Percentiles rank a stretch among this genome's conserved stretches.
These are phyloP conservation scores for Monosporascus ibericus DNA, from an alignment of 2,329 filamentous ascomycete species.

Conservation along the genomic window DNA sequence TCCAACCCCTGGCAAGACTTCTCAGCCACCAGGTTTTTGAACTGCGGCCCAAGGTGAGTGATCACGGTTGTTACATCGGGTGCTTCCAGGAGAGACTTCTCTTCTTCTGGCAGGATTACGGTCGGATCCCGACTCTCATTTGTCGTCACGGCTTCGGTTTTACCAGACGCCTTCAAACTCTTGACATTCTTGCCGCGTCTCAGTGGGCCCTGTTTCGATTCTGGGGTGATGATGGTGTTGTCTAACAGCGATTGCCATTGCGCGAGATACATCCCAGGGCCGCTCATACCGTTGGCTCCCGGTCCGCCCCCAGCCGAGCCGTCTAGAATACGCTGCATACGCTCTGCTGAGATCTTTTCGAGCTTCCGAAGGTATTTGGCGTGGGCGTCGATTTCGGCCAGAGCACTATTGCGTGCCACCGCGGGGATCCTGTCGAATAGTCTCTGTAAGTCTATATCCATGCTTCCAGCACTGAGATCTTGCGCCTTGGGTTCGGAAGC, in stretches of 20 bases:
- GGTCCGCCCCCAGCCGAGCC: constrained; percentile 10
- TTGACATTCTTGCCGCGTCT: constrained; percentile 49
- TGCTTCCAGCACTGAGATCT: constrained; percentile 25
- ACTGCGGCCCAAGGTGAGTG: constrained; percentile 31
- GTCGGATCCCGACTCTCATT: constrained; percentile 17
- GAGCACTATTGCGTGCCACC: constrained; percentile 38
- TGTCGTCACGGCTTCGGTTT: constrained; percentile 29
- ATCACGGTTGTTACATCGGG: constrained; percentile 39
- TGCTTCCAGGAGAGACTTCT: constrained; percentile 23
- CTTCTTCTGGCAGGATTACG: constrained; percentile 22
- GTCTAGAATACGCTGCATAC: constrained; percentile 53
- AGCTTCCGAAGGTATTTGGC: constrained; percentile 53
- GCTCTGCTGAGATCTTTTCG: constrained; percentile 43
- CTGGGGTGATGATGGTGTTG: constrained; percentile 62
- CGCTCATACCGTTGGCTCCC: constrained; percentile 35
- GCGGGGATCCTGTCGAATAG: constrained; percentile 41
- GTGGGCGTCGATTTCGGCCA: constrained; percentile 52
- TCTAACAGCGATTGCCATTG: constrained; percentile 69
- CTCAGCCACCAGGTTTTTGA: constrained; percentile 27
- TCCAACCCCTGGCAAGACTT: not conserved
- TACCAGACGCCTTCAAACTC: constrained; percentile 35
- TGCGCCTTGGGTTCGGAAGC: constrained; percentile 6
- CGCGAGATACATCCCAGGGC: constrained; percentile 66
- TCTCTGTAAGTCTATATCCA: constrained; percentile 33
- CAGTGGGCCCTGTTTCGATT: constrained; percentile 42